Conservation (phyloP, 1,139 yeast species). For the Pichia kudriavzevii region DNA sequence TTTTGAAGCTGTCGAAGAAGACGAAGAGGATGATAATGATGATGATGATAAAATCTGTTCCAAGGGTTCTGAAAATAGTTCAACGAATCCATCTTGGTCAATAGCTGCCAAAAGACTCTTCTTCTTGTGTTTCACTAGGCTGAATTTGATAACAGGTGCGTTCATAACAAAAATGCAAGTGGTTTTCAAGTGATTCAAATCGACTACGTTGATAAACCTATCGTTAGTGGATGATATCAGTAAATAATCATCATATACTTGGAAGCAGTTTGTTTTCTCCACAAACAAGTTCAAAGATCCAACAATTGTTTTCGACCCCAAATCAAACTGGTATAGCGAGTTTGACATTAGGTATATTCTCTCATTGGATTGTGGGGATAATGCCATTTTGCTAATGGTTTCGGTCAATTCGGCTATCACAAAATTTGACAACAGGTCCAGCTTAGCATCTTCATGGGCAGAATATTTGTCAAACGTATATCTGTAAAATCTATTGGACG, state of each 20-base stretch:
- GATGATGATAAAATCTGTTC: background rate
- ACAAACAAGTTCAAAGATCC: conserved; percentile 32
- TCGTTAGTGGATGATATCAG: conserved; percentile 70
- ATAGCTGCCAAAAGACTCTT: conserved; percentile 27
- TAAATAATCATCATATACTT: conserved; percentile 32
- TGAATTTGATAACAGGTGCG: conserved; percentile 10
- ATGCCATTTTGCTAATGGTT: conserved; percentile 7
- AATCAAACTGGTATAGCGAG: conserved; percentile 45
- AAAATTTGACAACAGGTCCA: conserved; percentile 3
- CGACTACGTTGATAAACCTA: conserved; percentile 68
- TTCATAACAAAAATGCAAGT: conserved; percentile 10
- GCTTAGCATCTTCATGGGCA: conserved; percentile 1
- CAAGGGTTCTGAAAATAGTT: conserved; percentile 29
- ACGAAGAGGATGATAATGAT: conserved; percentile 7
- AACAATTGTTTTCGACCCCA: conserved; percentile 30
- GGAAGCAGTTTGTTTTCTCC: conserved; percentile 24
- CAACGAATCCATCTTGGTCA: conserved; percentile 31
- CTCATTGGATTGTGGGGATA: background rate
- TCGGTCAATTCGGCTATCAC: conserved; percentile 11
- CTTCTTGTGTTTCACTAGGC: conserved; percentile 6
- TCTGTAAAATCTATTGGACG: conserved; percentile 12
- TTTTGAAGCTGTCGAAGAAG: too few species aligned
- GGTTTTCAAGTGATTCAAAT: conserved; percentile 37
- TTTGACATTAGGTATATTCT: conserved; percentile 35
- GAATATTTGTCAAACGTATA: conserved; percentile 10